A percentile compares a stretch with the other conserved stretches of the same genome.
Conservation (phyloP, 2,329 filamentous ascomycete genomes). For the Blastomyces parvus region DNA sequence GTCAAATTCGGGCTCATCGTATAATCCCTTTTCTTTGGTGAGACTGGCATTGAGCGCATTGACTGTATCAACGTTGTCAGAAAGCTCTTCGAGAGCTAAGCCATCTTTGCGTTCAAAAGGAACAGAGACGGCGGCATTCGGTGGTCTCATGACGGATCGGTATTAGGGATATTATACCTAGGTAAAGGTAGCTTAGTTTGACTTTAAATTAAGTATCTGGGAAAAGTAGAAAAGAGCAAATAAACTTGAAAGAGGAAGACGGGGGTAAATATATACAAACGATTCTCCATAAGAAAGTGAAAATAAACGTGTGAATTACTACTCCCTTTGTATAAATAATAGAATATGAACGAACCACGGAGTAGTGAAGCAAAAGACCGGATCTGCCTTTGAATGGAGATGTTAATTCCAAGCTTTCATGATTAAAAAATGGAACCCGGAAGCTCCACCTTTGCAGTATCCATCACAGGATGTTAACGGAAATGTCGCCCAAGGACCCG, state of each 20-base stretch:
- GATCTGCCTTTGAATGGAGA: background rate
- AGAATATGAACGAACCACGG: background rate
- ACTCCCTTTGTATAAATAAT: background rate
- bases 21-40: constrained; percentile 34
- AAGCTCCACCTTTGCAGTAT: background rate
- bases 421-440: background rate
- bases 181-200: too few species aligned
- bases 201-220: background rate
- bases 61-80: constrained; percentile 51
- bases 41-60: constrained; percentile 50
- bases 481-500: background rate
- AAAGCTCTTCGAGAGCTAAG: constrained; percentile 12
- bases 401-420: background rate
- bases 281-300: background rate
- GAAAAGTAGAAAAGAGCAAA: background rate
- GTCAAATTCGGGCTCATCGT: constrained; percentile 58
- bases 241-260: background rate
- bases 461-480: background rate
- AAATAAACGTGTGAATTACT: background rate
- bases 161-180: too few species aligned
- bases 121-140: constrained; percentile 6
- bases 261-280: background rate
- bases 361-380: background rate
- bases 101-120: constrained; percentile 1
- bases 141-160: constrained; percentile 11